Evolutionary conservation across 352 stramenopile species (phyloP), one percentile per base, ranked within the genome.

Genomic region (Phytophthora hibernalis): DNA sequence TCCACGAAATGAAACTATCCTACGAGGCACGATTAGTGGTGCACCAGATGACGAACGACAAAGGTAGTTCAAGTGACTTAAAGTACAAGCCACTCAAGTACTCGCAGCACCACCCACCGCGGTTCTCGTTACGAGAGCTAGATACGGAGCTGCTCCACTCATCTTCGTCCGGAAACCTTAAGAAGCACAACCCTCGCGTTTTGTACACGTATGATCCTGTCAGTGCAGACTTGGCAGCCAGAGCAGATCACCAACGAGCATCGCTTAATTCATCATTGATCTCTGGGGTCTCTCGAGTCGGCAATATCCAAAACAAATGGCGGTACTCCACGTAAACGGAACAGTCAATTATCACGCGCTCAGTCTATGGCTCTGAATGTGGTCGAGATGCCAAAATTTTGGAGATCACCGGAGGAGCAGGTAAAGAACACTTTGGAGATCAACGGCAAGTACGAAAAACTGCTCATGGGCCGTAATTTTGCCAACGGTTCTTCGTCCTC

Each of bases 1-100:
- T 71, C 24, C 65, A 83, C 49, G 57, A 88, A 54, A 73, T 95
- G 37, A 95, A 95, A 63, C 63, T 95, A 10, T 92, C 79, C 18
- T 92, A 93, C 51, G 87, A 93, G 35, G 84, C 79, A n/a, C 68
- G 64, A 31, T 44, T 87, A 40, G 82, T 88, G 13, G 74, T 91
- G n/a, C 77, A 83, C 24, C 74, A 82, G 44, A 31, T 89, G 9
- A 79, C 68, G 3, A 42, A 54, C 7, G 55, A 74, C 44, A 59
- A 49, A 38, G 76, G 72, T n/a, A 79, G 68, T 35, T 63, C 53
- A 9, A 47, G 51, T 11, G 72, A 76, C 21, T 66, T 91, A 57
- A 93, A 90, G 67, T 93, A 93, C 73, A 93, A 93, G 59, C 85
- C 85, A 3, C 67, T 93, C 16, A 79, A 87, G 61, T 93, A 93